A percentile compares a stretch with the other conserved stretches of the same genome.
These are phyloP conservation scores for Rheum nobile DNA, from an alignment of 148 eudicot species.

Conservation along the genomic window DNA sequence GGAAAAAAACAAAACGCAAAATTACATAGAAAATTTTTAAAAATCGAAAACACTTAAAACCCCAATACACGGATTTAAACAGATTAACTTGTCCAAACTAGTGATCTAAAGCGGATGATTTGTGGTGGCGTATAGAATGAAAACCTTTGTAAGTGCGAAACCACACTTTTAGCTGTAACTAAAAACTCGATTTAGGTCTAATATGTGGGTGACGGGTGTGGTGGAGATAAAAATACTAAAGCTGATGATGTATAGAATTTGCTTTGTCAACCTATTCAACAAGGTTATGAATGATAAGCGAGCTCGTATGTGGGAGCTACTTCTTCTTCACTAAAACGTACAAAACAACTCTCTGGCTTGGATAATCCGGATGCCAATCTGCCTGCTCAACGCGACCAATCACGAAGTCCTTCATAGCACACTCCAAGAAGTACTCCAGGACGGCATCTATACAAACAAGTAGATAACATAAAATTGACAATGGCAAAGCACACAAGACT, in stretches of 20 bases:
- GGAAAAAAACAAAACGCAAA: no score
- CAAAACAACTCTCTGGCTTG: constrained; percentile 73
- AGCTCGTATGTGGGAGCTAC: neutral
- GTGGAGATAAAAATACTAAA: neutral
- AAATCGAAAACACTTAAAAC: no score
- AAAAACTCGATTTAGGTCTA: neutral
- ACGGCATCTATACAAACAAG: constrained; percentile 41
- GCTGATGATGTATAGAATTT: neutral
- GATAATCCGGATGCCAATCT: constrained; percentile 74
- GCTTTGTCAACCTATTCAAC: neutral
- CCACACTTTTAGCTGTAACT: neutral
- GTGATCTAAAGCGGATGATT: no score
- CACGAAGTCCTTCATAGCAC: constrained; percentile 48
- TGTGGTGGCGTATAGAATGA: no score
- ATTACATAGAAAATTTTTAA: no score
- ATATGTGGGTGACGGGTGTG: neutral
- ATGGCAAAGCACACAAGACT: neutral
- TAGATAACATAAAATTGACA: neutral
- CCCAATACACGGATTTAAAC: no score
- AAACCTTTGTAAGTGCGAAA: no score
- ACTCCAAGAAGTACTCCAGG: constrained; percentile 76
- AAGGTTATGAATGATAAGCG: neutral
- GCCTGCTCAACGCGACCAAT: constrained; percentile 63
- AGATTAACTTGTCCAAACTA: no score
- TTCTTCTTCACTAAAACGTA: constrained; percentile 59